Base-by-base conservation (phyloP, 805 yeast species). In the Kodamaea laetipori region DNA sequence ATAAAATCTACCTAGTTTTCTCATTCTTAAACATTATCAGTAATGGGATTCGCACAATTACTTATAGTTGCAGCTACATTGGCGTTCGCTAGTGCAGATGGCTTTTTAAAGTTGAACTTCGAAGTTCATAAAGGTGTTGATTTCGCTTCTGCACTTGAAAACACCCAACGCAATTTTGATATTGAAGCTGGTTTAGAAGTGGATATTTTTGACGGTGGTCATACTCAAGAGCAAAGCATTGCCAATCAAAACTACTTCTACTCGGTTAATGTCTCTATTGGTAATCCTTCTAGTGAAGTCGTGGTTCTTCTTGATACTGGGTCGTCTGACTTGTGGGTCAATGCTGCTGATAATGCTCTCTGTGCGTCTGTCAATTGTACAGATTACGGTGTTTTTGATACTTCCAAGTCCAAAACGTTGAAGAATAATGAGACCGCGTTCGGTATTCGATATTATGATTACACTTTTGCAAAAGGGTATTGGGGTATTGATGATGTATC, bases 311-410 rank as follows among this genome's bases (percentile, higher is more conserved):
- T 85, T 12, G 94, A 85, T 54, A 85, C 90, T 1, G 94, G 92
- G 3, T 83, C 90, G 0, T 76, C 86, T 0, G 92, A 85, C 58
- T 62, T 86, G 13, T 84, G 88, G 87, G 78, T 84, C n/a, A 49
- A 47, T 36, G 25, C 48, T n/a, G 44, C 50, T n/a, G 58, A 55
- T 43, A 51, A 59, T 3, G 50, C 52, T 6, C 57, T 63, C 42
- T 6, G 28, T 2, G 36, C 46, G 24, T 23, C 35, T 4, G 44
- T 63, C 36, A 45, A 54, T 35, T 53, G 63, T 42, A 49, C 44
- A 8, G 34, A 38, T 6, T 44, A 40, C 32, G 62, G 60, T 19
- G 46, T 56, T 5, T 61, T 52, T 41, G 46, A 58, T 43, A 33
- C 38, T 19, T 26, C 48, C 4, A 26, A 28, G 4, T 55, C 61